A percentile compares a stretch with the other conserved stretches of the same genome.
Conservation (phyloP, 257 asterid genomes). For the Penstemon davidsonii region DNA sequence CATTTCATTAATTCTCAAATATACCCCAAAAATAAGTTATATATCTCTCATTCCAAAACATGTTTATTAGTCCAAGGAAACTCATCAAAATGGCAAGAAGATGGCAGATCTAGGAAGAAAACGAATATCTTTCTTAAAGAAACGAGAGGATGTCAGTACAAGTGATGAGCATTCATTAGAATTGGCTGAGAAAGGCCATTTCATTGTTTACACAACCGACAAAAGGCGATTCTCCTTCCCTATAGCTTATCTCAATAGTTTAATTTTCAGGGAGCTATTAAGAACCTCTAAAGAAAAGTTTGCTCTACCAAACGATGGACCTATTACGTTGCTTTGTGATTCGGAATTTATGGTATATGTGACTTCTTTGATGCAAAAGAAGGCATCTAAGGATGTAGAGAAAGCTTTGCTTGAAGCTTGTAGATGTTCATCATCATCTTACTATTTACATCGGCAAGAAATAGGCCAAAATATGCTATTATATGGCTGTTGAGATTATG, state of each 20-base stretch:
- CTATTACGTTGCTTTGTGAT: constrained; percentile 36
- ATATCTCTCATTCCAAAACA: not conserved
- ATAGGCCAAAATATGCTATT: not conserved
- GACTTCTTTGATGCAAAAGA: constrained; percentile 24
- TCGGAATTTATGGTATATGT: constrained; percentile 28
- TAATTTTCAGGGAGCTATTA: constrained; percentile 24
- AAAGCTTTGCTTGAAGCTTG: constrained; percentile 25
- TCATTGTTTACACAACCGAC: constrained; percentile 37
- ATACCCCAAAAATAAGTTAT: too few species aligned
- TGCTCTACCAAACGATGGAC: constrained; percentile 28
- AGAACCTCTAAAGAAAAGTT: constrained; percentile 38
- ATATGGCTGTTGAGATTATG: constrained; percentile 1
- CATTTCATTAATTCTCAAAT: constrained; percentile 13
- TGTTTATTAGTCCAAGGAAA: constrained; percentile 34
- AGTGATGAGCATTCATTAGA: not conserved
- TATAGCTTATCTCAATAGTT: constrained; percentile 26
- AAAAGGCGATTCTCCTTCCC: constrained; percentile 35
- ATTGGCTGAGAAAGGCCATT: constrained; percentile 37
- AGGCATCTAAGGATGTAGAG: constrained; percentile 33
- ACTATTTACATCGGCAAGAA: constrained; percentile 16
- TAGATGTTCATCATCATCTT: constrained; percentile 25
- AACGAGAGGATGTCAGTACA: not conserved
- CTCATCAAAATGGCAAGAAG: constrained; percentile 35
- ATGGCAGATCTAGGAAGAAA: constrained; percentile 30
- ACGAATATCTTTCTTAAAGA: constrained; percentile 15